Evolutionary conservation across 768 basidiomycete genomes (phyloP).

Genomic region (Phanerochaete sordida): DNA sequence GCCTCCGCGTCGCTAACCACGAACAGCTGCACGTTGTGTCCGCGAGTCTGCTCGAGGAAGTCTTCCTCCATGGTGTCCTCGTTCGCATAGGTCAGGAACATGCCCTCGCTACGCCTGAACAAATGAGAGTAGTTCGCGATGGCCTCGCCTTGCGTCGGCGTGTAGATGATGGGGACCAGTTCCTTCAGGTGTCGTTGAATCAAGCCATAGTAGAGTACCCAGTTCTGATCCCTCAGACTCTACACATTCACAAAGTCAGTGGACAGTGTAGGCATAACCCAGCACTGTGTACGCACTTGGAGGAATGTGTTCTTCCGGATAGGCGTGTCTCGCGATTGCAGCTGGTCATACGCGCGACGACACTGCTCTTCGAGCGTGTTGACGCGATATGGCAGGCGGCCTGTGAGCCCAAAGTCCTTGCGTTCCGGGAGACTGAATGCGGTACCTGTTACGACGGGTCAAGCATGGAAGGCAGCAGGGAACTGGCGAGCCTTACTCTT

Average conservation of each 20-base stretch:
- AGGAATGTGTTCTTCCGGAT: constrained; percentile 67
- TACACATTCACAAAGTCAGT: too few species aligned
- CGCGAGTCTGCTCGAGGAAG: constrained; percentile 61
- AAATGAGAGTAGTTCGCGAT: constrained; percentile 79
- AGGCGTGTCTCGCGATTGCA: constrained; percentile 31
- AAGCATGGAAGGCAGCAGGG: neutral
- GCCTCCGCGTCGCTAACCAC: constrained; percentile 82
- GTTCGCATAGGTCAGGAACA: constrained; percentile 62
- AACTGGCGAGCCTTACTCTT: constrained; percentile 30
- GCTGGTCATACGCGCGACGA: constrained; percentile 65
- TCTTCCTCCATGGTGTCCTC: constrained; percentile 68
- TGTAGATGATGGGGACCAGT: constrained; percentile 66
- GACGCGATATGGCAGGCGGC: constrained; percentile 30
- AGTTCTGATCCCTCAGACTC: constrained; percentile 71
- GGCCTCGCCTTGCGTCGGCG: constrained; percentile 78
- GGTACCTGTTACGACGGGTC: constrained; percentile 42
- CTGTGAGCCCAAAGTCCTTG: constrained; percentile 53
- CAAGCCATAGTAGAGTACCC: constrained; percentile 75
- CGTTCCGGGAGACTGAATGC: constrained; percentile 67
- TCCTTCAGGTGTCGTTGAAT: constrained; percentile 36
- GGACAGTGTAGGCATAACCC: too few species aligned
- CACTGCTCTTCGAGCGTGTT: constrained; percentile 68
- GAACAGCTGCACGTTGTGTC: constrained; percentile 63
- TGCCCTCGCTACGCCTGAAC: constrained; percentile 70
- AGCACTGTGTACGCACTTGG: too few species aligned